Evolutionary conservation across 352 stramenopile genomes (phyloP), one percentile per base, ranked within the genome.

Genomic region (Globisporangium nagaii): DNA sequence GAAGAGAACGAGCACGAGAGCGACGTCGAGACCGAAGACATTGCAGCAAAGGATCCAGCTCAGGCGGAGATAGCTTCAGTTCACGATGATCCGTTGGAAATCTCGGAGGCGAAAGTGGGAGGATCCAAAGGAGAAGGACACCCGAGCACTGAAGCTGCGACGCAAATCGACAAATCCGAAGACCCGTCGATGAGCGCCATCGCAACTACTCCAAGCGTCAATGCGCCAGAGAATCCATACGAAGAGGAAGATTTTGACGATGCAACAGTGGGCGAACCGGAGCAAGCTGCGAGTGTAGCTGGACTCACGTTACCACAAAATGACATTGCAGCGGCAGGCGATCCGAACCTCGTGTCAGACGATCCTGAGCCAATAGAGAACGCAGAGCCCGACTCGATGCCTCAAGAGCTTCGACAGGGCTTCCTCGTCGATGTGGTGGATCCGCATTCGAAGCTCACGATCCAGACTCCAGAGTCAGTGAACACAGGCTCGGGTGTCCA

Each of bases 191-290:
- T 6, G 10, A 50, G 27, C 7, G n/a, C n/a, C 4, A 3, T 27
- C 15, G 36, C 9, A 28, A 13, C 3, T 6, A 12, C 8, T 27
- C 19, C 19, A 49, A 24, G 15, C 4, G 15, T 2, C 13, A 53
- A 8, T 15, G 32, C 17, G 17, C 24, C 47, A 8, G 35, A 53
- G 2, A 37, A 49, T 19, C 31, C 45, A 1, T 58, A 76, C 20
- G 67, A 74, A 11, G 58, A 73, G 4, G 65, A 76, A 8, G 49
- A 68, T 15, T 79, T 79, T 40, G 59, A 77, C 32, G 60, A 50
- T 9, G 56, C 42, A 7, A 51, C 54, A 15, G 56, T 53, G 27
- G 30, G 12, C 0, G 54, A 46, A 22, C 24, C 17, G 11, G 47
- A 61, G 17, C 11, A 20, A 37, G n/a, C 19, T 4, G 37, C 15